phyloP scores from a whole-genome alignment of 768 basidiomycete genomes.

The Boletellus ananas region DNA sequence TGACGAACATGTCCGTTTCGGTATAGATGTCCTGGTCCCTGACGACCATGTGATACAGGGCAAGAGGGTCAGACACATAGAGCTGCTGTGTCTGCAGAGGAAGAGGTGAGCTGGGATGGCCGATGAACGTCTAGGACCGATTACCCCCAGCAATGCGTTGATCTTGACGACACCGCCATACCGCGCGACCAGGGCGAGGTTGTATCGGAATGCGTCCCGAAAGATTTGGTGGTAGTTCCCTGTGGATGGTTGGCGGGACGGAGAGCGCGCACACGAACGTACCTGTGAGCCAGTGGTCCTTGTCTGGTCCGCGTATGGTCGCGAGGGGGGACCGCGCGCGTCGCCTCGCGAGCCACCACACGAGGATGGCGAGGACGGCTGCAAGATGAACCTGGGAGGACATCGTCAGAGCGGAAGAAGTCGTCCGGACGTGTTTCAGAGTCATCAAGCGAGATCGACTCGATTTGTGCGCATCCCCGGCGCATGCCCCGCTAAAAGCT shows the following conservation, averaged over 20 bases:
- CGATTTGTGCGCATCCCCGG: neutral
- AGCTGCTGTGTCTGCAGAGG: too few species aligned
- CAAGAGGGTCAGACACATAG: too few species aligned
- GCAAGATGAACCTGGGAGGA: neutral
- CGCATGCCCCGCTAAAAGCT: neutral
- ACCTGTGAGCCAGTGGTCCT: slow-evolving; percentile 39
- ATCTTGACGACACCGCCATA: slow-evolving; percentile 36
- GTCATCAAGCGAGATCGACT: too few species aligned
- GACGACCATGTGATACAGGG: too few species aligned
- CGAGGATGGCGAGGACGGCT: slow-evolving; percentile 15
- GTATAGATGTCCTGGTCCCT: too few species aligned
- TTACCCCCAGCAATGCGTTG: slow-evolving; percentile 34
- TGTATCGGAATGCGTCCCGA: slow-evolving; percentile 32
- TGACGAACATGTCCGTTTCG: too few species aligned
- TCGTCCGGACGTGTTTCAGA: neutral
- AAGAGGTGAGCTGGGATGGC: too few species aligned
- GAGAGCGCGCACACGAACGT: neutral
- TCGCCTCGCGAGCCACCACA: neutral
- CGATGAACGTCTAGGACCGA: too few species aligned
- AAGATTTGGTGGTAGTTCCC: slow-evolving; percentile 33
- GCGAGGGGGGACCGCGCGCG: too few species aligned
- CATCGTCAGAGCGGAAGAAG: too few species aligned
- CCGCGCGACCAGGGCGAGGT: slow-evolving; percentile 24
- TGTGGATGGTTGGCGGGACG: slow-evolving; percentile 1
- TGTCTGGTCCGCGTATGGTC: too few species aligned